phyloP scores from a whole-genome alignment of 495 filamentous ascomycete genomes.

The Wilcoxina mikolae region DNA sequence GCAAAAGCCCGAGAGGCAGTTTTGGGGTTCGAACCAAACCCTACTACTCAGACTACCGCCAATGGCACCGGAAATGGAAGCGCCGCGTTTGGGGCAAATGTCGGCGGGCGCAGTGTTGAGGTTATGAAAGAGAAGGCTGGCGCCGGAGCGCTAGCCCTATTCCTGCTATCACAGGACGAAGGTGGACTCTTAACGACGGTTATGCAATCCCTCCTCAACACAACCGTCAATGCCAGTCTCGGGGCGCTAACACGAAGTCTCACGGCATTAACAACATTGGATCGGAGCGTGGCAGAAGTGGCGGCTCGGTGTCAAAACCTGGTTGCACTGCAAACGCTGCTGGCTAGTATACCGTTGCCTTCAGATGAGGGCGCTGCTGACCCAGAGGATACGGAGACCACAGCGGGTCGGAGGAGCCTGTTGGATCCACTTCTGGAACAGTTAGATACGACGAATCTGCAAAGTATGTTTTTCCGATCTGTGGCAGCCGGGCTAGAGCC shows the following conservation, averaged over 20 bases:
- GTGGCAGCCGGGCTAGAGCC: slow-evolving; percentile 62
- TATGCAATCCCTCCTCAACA: slow-evolving; percentile 16
- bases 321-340: slow-evolving; percentile 65
- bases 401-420: slow-evolving; percentile 49
- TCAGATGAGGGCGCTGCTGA: slow-evolving; percentile 5
- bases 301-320: slow-evolving; percentile 79
- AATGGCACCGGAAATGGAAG: not conserved
- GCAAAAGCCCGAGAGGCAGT: slow-evolving; percentile 65
- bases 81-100: not conserved
- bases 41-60: slow-evolving; percentile 33
- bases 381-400: slow-evolving; percentile 49
- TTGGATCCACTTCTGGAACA: slow-evolving; percentile 57
- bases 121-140: slow-evolving; percentile 32
- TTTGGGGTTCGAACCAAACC: slow-evolving; percentile 67
- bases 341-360: slow-evolving; percentile 33
- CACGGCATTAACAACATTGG: slow-evolving; percentile 65
- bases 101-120: not conserved
- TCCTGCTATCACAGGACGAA: slow-evolving; percentile 49
- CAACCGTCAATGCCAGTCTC: slow-evolving; percentile 56
- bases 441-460: slow-evolving; percentile 68
- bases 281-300: slow-evolving; percentile 67
- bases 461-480: slow-evolving; percentile 82
- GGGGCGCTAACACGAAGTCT: slow-evolving; percentile 56
- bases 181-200: slow-evolving; percentile 31
- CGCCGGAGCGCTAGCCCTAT: slow-evolving; percentile 63